phyloP scores from a whole-genome alignment of 140 eudicot genomes.

The Senecio squalidus region DNA sequence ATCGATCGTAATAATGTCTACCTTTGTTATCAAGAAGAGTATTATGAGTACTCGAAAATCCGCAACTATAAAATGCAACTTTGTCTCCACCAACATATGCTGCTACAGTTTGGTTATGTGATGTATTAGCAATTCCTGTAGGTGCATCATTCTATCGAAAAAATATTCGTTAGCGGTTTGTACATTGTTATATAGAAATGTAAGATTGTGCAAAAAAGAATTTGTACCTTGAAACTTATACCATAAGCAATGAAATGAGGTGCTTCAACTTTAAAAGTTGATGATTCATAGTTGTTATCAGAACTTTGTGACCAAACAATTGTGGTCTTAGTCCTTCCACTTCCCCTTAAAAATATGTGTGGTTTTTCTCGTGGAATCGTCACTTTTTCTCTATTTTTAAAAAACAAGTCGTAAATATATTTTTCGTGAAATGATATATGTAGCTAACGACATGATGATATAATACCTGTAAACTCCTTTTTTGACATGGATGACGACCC shows the following conservation, averaged over 20 bases:
- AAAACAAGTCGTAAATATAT: too few relatives aligned
- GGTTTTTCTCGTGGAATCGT: slow-evolving; percentile 56
- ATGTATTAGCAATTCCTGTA: slow-evolving; percentile 37
- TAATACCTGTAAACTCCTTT: slow-evolving; percentile 86
- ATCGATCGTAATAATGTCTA: slow-evolving; percentile 64
- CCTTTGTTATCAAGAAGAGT: slow-evolving; percentile 75
- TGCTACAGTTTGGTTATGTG: slow-evolving; percentile 71
- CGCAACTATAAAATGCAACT: slow-evolving; percentile 78
- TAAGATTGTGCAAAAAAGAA: not conserved
- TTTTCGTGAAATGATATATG: too few relatives aligned
- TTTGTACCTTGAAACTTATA: slow-evolving; percentile 76
- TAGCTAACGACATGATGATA: too few relatives aligned
- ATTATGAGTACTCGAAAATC: slow-evolving; percentile 66
- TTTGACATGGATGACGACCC: slow-evolving; percentile 59
- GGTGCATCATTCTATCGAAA: slow-evolving; percentile 60
- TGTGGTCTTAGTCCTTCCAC: slow-evolving; percentile 62
- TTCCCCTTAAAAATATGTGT: slow-evolving; percentile 61
- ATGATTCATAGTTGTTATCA: slow-evolving; percentile 49
- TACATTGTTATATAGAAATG: not conserved
- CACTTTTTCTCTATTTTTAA: slow-evolving; percentile 62
- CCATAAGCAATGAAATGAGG: slow-evolving; percentile 66
- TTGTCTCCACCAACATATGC: slow-evolving; percentile 66
- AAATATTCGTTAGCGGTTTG: not conserved
- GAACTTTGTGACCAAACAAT: slow-evolving; percentile 77
- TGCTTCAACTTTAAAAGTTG: slow-evolving; percentile 72